Percentiles rank a stretch among this genome's conserved stretches.
Conservation (phyloP, 495 filamentous ascomycete species). For the Peziza echinospora region DNA sequence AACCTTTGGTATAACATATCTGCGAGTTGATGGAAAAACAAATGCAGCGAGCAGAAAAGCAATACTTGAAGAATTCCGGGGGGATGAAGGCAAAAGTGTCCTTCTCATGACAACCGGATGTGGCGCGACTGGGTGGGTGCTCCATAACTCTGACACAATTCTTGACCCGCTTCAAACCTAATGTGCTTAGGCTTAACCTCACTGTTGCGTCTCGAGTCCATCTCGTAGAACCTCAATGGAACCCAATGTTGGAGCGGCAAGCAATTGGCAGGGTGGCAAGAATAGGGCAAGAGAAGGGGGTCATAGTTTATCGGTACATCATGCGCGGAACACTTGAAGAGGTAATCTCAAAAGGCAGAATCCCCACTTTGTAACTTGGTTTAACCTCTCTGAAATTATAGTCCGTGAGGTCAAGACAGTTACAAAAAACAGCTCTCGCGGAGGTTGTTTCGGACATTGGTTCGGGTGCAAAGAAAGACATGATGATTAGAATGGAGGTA, state of each 20-base stretch:
- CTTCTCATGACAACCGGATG: slow-evolving; percentile 34
- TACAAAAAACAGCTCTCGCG: too few relatives aligned
- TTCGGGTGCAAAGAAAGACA: too few relatives aligned
- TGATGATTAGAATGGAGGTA: too few relatives aligned
- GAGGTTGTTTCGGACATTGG: too few relatives aligned
- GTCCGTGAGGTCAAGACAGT: too few relatives aligned
- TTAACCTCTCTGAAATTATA: too few relatives aligned
- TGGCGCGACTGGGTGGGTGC: slow-evolving; percentile 28
- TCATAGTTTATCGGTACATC: slow-evolving; percentile 26
- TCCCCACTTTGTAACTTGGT: too few relatives aligned
- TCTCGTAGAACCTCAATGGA: slow-evolving; percentile 35
- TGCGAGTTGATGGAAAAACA: slow-evolving; percentile 23
- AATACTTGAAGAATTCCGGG: slow-evolving; percentile 20
- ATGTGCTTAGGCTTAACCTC: slow-evolving; percentile 26
- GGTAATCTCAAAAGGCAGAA: too few relatives aligned
- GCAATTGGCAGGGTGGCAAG: slow-evolving; percentile 27
- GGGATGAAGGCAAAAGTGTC: slow-evolving; percentile 13
- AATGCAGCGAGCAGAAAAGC: slow-evolving; percentile 15
- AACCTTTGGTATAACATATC: slow-evolving; percentile 17
- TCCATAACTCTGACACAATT: background rate
- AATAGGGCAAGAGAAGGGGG: slow-evolving; percentile 27
- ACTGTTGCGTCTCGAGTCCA: slow-evolving; percentile 26
- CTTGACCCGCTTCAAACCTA: background rate
- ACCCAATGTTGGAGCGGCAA: slow-evolving; percentile 32
- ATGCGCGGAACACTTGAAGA: slow-evolving; percentile 28